Conservation (phyloP, 2,329 filamentous ascomycete species). For the Emmonsia crescens region DNA sequence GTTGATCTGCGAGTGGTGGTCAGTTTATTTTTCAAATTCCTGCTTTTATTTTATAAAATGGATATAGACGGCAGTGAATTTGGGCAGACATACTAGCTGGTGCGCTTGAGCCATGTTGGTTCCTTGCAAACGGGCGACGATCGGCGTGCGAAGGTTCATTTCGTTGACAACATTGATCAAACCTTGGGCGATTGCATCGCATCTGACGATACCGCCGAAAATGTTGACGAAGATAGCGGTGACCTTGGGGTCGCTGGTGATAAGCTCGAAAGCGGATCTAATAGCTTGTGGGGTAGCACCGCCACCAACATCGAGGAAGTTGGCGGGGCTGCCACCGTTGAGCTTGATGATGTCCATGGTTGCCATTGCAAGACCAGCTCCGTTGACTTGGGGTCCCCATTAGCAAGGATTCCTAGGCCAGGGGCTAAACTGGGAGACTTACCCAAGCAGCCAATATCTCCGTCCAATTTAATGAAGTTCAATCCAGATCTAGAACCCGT, state of each 20-base stretch:
- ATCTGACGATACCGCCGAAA: constrained; percentile 96
- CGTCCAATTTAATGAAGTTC: constrained; percentile 99
- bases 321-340: constrained; percentile 88
- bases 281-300: constrained; percentile 95
- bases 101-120: constrained; percentile 96
- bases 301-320: constrained; percentile 98
- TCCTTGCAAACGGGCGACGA: constrained; percentile 93
- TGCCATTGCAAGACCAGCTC: constrained; percentile 97
- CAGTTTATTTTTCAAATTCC: neutral
- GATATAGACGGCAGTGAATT: neutral
- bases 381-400: constrained; percentile 56
- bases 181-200: constrained; percentile 92
- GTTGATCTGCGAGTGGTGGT: constrained; percentile 53
- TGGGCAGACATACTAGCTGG: constrained; percentile 48
- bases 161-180: constrained; percentile 88
- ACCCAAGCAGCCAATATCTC: constrained; percentile 89
- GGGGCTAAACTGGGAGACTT: constrained; percentile 9
- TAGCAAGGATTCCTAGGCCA: neutral
- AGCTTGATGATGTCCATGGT: constrained; percentile 99
- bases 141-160: constrained; percentile 92
- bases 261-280: constrained; percentile 94
- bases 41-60: neutral
- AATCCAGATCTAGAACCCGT: constrained; percentile 48
- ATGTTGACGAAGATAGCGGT: constrained; percentile 99
- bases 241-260: constrained; percentile 96